Evolutionary conservation across 192 early-diverging fungal genomes (phyloP).

Genomic region (Ramicandelaber brevisporus): DNA sequence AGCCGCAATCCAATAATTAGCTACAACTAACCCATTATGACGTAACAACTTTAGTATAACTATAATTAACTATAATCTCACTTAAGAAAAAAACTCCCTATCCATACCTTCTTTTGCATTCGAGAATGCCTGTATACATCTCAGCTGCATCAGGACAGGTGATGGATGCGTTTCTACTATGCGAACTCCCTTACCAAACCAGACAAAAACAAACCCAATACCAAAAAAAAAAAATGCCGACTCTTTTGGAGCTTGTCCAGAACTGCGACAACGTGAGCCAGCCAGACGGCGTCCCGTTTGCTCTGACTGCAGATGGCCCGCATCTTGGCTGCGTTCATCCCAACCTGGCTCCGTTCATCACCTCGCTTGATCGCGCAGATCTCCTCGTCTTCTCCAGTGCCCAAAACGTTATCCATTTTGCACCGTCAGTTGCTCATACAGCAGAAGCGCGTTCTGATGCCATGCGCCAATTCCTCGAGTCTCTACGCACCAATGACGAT

Average conservation of each 20-base stretch:
- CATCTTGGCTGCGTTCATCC: slow-evolving; percentile 1
- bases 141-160: too few species aligned
- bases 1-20: too few species aligned
- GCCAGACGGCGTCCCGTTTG: neutral
- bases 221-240: neutral
- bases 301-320: neutral
- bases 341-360: neutral
- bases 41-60: too few species aligned
- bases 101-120: too few species aligned
- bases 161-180: too few species aligned
- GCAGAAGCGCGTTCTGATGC: slow-evolving; percentile 2
- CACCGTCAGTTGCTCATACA: neutral
- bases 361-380: neutral
- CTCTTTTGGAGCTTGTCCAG: neutral
- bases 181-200: too few species aligned
- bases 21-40: too few species aligned
- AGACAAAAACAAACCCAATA: too few species aligned
- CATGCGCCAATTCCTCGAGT: neutral
- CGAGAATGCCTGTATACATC: too few species aligned
- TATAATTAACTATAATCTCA: too few species aligned
- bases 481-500: slow-evolving; percentile 4
- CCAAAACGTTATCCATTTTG: slow-evolving; percentile 2
- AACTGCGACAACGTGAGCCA: slow-evolving; percentile 2
- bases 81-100: too few species aligned
- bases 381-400: slow-evolving; percentile 2